Evolutionary conservation across 129 eudicot genomes (phyloP), one percentile per base, ranked within the genome.

Genomic region (Ambrosia trifida): DNA sequence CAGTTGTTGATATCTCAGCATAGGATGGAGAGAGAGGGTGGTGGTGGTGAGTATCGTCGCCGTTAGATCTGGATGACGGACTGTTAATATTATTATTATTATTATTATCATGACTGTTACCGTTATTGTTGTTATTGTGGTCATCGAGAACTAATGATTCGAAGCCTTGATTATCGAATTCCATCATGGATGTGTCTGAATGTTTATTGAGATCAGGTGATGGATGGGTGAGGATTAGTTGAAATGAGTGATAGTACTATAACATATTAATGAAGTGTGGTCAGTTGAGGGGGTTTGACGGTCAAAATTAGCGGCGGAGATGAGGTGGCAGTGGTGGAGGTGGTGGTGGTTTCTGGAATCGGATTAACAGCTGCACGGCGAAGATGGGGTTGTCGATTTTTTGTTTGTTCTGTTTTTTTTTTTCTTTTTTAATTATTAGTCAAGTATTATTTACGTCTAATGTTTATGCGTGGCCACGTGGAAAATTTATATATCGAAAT

Each of bases 11-110:
- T 17, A 84, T 82, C 63, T 79, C 90, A 0, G 83, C 88, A 72
- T 84, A 88, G 14, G 89, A 69, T 13, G 87, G 63, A 62, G 90
- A 81, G 6, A 83, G 84, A n/a, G 82, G 85, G 71, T 83, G 83
- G 44, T 84, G 84, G 44, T 49, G 73, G 20, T 24, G 0, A 24
- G 28, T 24, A 31, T 36, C 60, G 46, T 66, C 79, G 67, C 78
- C 78, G 64, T 74, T 76, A 31, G 54, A 70, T 52, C 64, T 67
- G 47, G 71, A 57, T 3, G 62, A 19, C 35, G 70, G 66, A 73
- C 35, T 19, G 7, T 66, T 66, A 66, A 43, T 58, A 49, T 53
- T 16, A 7, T 20, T 20, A 46, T 17, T 41, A 18, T 13, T 41
- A 52, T 47, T 68, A 60, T 7, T 50, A 10, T 32, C 4, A 32